Base-by-base conservation (phyloP, 2,329 filamentous ascomycete species). In the Xylaria sp. region DNA sequence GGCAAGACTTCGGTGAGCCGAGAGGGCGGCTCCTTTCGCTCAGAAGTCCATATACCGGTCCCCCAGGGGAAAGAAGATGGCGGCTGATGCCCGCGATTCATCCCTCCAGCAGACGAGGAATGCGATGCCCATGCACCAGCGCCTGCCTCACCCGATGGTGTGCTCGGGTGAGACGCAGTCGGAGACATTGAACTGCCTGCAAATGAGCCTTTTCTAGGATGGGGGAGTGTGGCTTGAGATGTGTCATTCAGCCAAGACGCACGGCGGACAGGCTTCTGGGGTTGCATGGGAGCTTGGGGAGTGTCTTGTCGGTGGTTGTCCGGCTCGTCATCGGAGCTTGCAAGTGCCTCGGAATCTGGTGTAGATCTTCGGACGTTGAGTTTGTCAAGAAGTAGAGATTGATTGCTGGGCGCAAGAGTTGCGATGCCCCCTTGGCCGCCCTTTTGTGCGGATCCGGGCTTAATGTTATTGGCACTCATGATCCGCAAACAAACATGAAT, bases 301-400 rank as follows among this genome's bases (percentile, higher is more conserved):
- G 78, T 80, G 66, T 87, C 88, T 74, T 88, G 84, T 54, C 85
- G 85, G 73, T 88, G 86, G 78, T 89, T 86, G 70, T 97, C 92
- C 66, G 85, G 87, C 80, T 99, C 96, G 80, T 98, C 96, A 80
- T 98, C 96, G 13, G 94, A 98, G 74, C 95, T 98, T 62, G 92
- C 94, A 69, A 98, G 84, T 61, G 93, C 95, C 79, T 98, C 95
- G 3, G 94, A 98, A 78, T 98, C 96, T 25, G 95, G 95, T 1
- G 95, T 98, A 8, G 94, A 94, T 63, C 92, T 92, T 75, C 94
- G 89, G 65, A 90, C 87, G 76, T 92, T 92, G 59, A 91, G 85
- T 79, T 94, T 96, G 60, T 95, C 93, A 41, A 93, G 85, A 57
- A 93, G 82, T 48, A 91, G 83, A 48, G 89, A 89, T 68, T 91